Evolutionary conservation across 2,329 filamentous ascomycete species (phyloP).

Genomic region (Achaetomium macrosporum): DNA sequence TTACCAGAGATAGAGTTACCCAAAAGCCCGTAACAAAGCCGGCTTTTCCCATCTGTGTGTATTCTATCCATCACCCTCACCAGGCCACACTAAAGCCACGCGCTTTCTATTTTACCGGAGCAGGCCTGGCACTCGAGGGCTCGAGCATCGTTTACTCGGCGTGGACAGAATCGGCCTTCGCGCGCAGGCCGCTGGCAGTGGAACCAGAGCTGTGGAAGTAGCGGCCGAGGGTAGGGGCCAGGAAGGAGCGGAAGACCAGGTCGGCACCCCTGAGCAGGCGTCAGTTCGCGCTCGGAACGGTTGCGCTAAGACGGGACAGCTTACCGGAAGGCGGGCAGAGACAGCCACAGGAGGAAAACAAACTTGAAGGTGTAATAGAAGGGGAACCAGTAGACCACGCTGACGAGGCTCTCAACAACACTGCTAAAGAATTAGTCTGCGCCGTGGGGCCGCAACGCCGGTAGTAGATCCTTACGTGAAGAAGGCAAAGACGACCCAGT

Average conservation of each 20-base stretch:
- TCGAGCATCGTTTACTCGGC: conserved; percentile 49
- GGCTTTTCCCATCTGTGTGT: conserved; percentile 5
- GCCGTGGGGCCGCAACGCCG: not conserved
- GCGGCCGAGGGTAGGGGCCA: conserved; percentile 84
- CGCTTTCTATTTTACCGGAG: conserved; percentile 17
- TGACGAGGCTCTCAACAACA: conserved; percentile 75
- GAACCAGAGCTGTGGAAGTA: conserved; percentile 72
- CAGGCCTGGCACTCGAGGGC: conserved; percentile 2
- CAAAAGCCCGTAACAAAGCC: conserved; percentile 22
- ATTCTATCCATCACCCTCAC: conserved; percentile 1
- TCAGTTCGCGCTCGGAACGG: conserved; percentile 21
- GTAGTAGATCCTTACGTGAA: conserved; percentile 52
- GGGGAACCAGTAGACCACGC: conserved; percentile 88
- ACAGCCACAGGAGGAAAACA: conserved; percentile 92
- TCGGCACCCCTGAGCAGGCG: conserved; percentile 69
- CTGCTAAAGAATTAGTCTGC: conserved; percentile 31
- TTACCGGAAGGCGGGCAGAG: conserved; percentile 89
- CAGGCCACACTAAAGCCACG: conserved; percentile 20
- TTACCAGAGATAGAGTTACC: conserved; percentile 13
- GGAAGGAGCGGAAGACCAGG: conserved; percentile 92
- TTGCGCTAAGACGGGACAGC: conserved; percentile 30
- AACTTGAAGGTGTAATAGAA: conserved; percentile 99
- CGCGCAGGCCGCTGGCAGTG: conserved; percentile 80
- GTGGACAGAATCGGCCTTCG: conserved; percentile 74
- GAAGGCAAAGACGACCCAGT: conserved; percentile 83